Conservation (phyloP, 768 basidiomycete genomes). For the Pholiota conissans region DNA sequence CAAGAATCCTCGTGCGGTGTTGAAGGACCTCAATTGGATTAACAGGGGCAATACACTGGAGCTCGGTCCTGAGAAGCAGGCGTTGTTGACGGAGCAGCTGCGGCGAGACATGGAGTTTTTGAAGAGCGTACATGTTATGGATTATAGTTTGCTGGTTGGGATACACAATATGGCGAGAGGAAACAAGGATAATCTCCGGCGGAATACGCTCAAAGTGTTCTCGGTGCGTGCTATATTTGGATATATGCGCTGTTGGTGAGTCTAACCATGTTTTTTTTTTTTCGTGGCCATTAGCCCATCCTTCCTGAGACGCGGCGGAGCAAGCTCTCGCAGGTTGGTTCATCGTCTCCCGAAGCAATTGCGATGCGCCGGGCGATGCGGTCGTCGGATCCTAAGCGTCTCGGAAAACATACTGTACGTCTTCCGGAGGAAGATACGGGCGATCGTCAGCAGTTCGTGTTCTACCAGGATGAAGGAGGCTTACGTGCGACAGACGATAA, state of each 20-base stretch:
- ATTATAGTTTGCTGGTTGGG: constrained; percentile 92
- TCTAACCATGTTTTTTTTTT: neutral
- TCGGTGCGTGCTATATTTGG: constrained; percentile 60
- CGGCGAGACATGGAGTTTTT: constrained; percentile 85
- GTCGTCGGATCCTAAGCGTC: constrained; percentile 72
- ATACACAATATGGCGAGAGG: constrained; percentile 91
- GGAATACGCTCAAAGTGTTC: constrained; percentile 90
- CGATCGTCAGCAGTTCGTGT: constrained; percentile 76
- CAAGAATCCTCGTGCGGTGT: constrained; percentile 80
- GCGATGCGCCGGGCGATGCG: constrained; percentile 88
- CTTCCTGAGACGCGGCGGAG: constrained; percentile 60
- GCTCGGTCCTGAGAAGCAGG: constrained; percentile 95
- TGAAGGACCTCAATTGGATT: constrained; percentile 98
- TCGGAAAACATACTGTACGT: constrained; percentile 48
- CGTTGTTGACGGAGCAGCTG: constrained; percentile 88
- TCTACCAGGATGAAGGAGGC: constrained; percentile 97
- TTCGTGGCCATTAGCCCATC: constrained; percentile 52
- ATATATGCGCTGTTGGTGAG: neutral
- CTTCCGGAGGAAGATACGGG: constrained; percentile 67
- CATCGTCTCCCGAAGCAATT: constrained; percentile 69
- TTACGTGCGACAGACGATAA: constrained; percentile 85
- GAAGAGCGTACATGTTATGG: constrained; percentile 87
- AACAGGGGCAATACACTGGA: constrained; percentile 74
- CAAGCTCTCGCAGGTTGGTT: constrained; percentile 56
- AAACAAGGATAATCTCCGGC: constrained; percentile 88